Conservation (phyloP, 192 early-diverging fungal species). For the Backusella psychrophila region DNA sequence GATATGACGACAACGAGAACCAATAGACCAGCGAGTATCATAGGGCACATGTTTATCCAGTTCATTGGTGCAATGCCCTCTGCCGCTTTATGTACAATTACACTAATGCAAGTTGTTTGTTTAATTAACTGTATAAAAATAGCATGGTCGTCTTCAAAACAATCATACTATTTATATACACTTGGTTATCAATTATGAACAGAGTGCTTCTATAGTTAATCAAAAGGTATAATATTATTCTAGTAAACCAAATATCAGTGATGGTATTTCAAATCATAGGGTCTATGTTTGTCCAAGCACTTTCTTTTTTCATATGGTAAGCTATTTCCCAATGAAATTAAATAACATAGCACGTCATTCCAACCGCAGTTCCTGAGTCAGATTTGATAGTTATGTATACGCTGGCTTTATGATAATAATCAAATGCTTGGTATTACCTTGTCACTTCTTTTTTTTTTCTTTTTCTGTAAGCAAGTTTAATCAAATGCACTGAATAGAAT, state of each 20-base stretch:
- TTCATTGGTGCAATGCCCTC: conserved; percentile 42
- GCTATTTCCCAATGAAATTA: not conserved
- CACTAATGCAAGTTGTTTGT: conserved; percentile 29
- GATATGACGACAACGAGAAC: conserved; percentile 11
- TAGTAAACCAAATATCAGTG: not conserved
- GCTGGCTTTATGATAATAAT: not conserved
- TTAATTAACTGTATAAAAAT: not conserved
- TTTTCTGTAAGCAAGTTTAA: too few relatives aligned
- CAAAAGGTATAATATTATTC: not conserved
- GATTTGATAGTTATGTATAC: not conserved
- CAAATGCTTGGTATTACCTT: not conserved
- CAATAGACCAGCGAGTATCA: conserved; percentile 42
- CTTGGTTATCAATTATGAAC: conserved; percentile 44
- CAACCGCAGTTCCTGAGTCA: not conserved
- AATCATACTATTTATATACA: conserved; percentile 39
- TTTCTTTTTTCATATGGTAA: not conserved
- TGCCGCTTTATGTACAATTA: conserved; percentile 36
- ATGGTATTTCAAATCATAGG: not conserved
- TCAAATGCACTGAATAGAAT: too few relatives aligned
- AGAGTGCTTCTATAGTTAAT: not conserved
- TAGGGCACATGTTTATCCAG: conserved; percentile 50
- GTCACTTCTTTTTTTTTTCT: not conserved
- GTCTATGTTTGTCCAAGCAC: not conserved
- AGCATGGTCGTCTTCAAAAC: not conserved
- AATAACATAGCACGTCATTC: not conserved